Conservation (phyloP, 257 asterid genomes). For the Nicotiana benthamiana region DNA sequence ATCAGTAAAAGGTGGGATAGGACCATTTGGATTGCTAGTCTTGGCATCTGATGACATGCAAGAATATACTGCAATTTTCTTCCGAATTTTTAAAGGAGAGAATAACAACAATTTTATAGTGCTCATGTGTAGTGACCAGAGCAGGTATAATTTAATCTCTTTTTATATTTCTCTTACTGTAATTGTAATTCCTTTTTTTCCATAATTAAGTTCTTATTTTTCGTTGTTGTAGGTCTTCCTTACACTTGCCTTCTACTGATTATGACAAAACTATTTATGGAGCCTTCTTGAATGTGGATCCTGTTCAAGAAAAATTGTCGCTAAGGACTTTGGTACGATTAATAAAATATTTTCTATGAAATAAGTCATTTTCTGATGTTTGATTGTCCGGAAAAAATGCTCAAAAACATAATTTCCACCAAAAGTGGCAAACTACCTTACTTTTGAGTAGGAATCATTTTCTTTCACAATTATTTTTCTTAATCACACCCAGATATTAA, state of each 20-base stretch:
- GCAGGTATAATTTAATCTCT: slow-evolving; percentile 13
- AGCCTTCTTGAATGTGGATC: slow-evolving; percentile 25
- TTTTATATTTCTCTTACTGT: too few relatives aligned
- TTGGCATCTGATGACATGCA: slow-evolving; percentile 20
- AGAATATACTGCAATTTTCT: slow-evolving; percentile 33
- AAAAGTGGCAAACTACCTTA: too few relatives aligned
- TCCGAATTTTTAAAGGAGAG: slow-evolving; percentile 21
- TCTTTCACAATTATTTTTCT: neutral
- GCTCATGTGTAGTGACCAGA: slow-evolving; percentile 38
- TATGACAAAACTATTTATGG: slow-evolving; percentile 33
- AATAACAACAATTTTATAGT: slow-evolving; percentile 18
- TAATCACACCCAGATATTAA: too few relatives aligned
- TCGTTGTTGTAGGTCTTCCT: slow-evolving; percentile 23
- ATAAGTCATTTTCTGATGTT: too few relatives aligned
- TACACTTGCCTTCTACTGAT: slow-evolving; percentile 5
- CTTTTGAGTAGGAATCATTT: neutral
- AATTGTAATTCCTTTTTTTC: neutral
- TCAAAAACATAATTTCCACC: too few relatives aligned
- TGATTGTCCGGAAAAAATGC: too few relatives aligned
- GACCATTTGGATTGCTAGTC: slow-evolving; percentile 31
- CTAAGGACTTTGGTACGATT: slow-evolving; percentile 21
- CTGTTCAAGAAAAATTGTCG: slow-evolving; percentile 14
- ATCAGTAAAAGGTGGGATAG: slow-evolving; percentile 14
- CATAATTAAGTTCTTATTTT: neutral
- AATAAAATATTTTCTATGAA: too few relatives aligned